A percentile compares a stretch with the other conserved stretches of the same genome.
Evolutionary conservation across 1,284 basidiomycete genomes (phyloP).

Genomic region (Ustilago trichophora): DNA sequence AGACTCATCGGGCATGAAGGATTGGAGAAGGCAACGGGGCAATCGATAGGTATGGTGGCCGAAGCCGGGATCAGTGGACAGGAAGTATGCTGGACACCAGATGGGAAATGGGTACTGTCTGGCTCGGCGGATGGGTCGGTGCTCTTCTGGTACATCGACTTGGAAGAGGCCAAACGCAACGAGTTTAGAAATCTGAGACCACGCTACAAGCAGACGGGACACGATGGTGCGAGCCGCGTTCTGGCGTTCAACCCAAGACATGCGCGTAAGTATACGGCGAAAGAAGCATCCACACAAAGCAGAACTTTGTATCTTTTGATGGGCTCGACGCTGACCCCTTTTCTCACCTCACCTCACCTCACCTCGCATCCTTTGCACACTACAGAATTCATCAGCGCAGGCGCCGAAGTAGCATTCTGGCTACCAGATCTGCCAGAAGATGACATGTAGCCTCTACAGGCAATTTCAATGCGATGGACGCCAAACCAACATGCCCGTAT

Average conservation of each 20-base stretch:
- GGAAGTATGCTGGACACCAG: conserved; percentile 61
- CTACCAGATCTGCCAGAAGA: conserved; percentile 52
- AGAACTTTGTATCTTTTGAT: too few relatives aligned
- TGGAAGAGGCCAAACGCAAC: conserved; percentile 27
- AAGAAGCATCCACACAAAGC: too few relatives aligned
- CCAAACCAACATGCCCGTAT: too few relatives aligned
- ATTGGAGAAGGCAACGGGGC: conserved; percentile 47
- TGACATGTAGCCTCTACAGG: conserved; percentile 3
- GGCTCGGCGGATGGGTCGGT: conserved; percentile 40
- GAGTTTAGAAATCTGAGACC: conserved; percentile 29
- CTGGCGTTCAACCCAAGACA: conserved; percentile 60
- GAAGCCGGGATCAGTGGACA: conserved; percentile 62
- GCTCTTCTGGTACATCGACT: conserved; percentile 48
- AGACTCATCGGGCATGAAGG: conserved; percentile 57
- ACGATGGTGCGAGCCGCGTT: conserved; percentile 48
- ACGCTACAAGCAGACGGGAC: conserved; percentile 40
- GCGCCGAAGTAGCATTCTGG: conserved; percentile 60
- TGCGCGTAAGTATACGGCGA: conserved; percentile 48
- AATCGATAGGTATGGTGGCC: conserved; percentile 51
- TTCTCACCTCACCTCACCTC: too few relatives aligned
- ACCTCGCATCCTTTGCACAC: not conserved
- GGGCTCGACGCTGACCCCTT: too few relatives aligned
- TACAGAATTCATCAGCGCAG: conserved; percentile 56
- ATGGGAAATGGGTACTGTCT: conserved; percentile 58
- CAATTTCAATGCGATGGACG: not conserved